These are phyloP conservation scores for Purpureocillium lavendulum DNA, from an alignment of 2,329 filamentous ascomycete genomes.

Conservation along the genomic window DNA sequence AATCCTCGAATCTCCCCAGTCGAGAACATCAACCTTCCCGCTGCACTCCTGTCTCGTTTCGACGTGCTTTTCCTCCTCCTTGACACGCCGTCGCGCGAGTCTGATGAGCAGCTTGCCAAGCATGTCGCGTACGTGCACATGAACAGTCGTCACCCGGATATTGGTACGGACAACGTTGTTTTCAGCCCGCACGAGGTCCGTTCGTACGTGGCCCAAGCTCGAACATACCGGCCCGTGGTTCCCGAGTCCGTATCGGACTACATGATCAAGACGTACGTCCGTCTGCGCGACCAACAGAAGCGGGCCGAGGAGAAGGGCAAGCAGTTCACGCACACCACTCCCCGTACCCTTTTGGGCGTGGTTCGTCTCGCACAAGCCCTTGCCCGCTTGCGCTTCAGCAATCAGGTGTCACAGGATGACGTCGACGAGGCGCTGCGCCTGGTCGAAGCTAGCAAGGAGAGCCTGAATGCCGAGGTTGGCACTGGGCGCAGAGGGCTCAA, in stretches of 20 bases:
- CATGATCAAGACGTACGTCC: conserved; percentile 93
- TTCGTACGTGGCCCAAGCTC: conserved; percentile 89
- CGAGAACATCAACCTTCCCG: conserved; percentile 98
- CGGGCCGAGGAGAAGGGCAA: conserved; percentile 85
- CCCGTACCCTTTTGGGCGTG: conserved; percentile 86
- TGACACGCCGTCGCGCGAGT: conserved; percentile 83
- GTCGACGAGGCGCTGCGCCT: conserved; percentile 91
- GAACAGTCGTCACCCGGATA: conserved; percentile 86
- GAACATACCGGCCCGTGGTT: conserved; percentile 80
- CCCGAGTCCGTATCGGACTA: conserved; percentile 86
- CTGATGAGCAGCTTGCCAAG: conserved; percentile 85
- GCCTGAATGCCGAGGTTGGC: conserved; percentile 63
- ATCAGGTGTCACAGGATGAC: conserved; percentile 79
- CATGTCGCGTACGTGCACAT: conserved; percentile 97
- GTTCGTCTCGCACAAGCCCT: conserved; percentile 90
- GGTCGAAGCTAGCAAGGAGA: conserved; percentile 89
- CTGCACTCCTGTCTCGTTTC: conserved; percentile 91
- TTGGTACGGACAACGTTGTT: conserved; percentile 52
- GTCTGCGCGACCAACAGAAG: conserved; percentile 85
- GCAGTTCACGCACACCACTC: conserved; percentile 89
- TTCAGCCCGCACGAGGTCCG: conserved; percentile 91
- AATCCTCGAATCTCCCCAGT: conserved; percentile 96
- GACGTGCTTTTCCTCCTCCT: conserved; percentile 95
- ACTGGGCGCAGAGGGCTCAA: conserved; percentile 60
- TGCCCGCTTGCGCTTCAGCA: conserved; percentile 81